These are phyloP conservation scores for Henckelia pumila DNA, from an alignment of 257 asterid species.

Conservation along the genomic window DNA sequence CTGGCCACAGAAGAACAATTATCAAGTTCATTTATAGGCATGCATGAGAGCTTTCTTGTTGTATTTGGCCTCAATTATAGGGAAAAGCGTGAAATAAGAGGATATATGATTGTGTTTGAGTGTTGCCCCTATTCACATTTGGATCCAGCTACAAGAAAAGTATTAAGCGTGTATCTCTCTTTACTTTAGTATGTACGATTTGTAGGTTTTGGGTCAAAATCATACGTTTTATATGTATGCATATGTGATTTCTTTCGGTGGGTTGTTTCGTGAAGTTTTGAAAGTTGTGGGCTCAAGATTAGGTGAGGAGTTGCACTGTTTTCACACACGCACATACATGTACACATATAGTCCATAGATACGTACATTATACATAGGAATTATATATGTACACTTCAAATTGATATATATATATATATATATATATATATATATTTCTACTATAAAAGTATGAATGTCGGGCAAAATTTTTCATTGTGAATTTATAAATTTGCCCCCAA, in stretches of 20 bases:
- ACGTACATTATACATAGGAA: too few species aligned
- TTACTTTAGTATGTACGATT: neutral
- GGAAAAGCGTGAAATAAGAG: too few species aligned
- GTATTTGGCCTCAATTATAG: neutral
- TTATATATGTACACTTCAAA: too few species aligned
- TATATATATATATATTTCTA: too few species aligned
- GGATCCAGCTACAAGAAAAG: neutral
- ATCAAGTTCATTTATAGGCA: constrained; percentile 26
- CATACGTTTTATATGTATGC: neutral
- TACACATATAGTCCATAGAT: too few species aligned
- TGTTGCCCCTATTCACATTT: neutral
- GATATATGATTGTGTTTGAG: too few species aligned
- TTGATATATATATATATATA: too few species aligned
- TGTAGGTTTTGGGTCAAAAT: neutral
- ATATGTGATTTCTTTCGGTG: neutral
- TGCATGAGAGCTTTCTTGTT: constrained; percentile 24
- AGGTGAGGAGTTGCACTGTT: constrained; percentile 81
- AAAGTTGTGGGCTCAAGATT: constrained; percentile 41
- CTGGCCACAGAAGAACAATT: constrained; percentile 40
- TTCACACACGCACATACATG: constrained; percentile 19
- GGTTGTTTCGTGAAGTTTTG: constrained; percentile 10
- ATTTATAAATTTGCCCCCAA: too few species aligned
- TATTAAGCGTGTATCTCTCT: neutral
- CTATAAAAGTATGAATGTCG: too few species aligned
- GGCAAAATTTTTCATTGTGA: too few species aligned